These are phyloP conservation scores for Ramaria rubella DNA, from an alignment of 768 basidiomycete species.

Conservation along the genomic window DNA sequence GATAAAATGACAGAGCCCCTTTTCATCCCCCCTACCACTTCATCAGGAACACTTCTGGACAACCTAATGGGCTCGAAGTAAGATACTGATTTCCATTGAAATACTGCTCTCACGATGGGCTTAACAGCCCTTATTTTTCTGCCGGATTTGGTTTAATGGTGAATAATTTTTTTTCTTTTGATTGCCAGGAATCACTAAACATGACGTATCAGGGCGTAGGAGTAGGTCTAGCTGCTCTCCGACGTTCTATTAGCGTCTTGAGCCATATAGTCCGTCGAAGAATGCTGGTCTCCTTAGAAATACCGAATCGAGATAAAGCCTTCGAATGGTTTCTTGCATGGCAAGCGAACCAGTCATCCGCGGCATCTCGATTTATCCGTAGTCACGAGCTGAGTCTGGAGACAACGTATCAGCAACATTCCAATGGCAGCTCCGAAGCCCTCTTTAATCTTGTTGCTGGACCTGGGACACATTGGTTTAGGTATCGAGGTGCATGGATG, in stretches of 20 bases:
- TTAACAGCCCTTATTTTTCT: slow-evolving; percentile 85
- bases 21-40: not conserved
- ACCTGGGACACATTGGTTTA: slow-evolving; percentile 89
- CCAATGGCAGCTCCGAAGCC: slow-evolving; percentile 86
- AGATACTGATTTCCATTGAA: not conserved
- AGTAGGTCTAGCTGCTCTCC: slow-evolving; percentile 69
- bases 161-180: not conserved
- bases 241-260: slow-evolving; percentile 62
- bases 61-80: not conserved
- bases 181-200: slow-evolving; percentile 3
- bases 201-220: slow-evolving; percentile 66
- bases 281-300: slow-evolving; percentile 91
- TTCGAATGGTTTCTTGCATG: slow-evolving; percentile 97
- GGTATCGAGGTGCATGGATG: slow-evolving; percentile 90
- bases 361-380: slow-evolving; percentile 45
- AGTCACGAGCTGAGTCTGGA: slow-evolving; percentile 95
- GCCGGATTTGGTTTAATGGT: slow-evolving; percentile 99
- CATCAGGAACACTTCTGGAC: not conserved
- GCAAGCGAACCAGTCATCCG: slow-evolving; percentile 47
- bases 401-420: slow-evolving; percentile 80
- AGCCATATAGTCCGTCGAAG: slow-evolving; percentile 76
- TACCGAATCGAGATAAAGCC: slow-evolving; percentile 89
- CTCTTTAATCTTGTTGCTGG: slow-evolving; percentile 93
- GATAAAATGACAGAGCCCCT: not conserved
- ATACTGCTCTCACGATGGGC: not conserved